Evolutionary conservation across 2,329 filamentous ascomycete species (phyloP).

Genomic region (Neurospora sp.): DNA sequence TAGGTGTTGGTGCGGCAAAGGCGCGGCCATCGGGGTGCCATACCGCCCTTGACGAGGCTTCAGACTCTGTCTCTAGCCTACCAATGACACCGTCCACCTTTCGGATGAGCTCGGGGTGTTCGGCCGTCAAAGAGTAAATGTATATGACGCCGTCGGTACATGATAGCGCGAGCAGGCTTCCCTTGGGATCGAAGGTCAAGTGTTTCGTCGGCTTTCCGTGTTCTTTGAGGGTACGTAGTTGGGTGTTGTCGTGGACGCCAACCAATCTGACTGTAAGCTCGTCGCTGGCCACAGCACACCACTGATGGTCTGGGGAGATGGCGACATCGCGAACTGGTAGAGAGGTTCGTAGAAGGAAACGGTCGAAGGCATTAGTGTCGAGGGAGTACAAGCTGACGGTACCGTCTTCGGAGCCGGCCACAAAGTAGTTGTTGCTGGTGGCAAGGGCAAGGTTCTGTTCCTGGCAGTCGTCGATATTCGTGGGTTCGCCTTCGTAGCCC

Average conservation of each 20-base stretch:
- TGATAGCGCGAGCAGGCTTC: slow-evolving; percentile 66
- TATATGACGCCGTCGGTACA: slow-evolving; percentile 86
- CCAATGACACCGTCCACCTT: slow-evolving; percentile 82
- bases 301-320: slow-evolving; percentile 69
- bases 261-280: slow-evolving; percentile 88
- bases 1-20: slow-evolving; percentile 76
- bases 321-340: slow-evolving; percentile 79
- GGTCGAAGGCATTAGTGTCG: slow-evolving; percentile 61
- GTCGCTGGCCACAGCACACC: slow-evolving; percentile 94
- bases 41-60: slow-evolving; percentile 61
- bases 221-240: slow-evolving; percentile 69
- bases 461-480: slow-evolving; percentile 81
- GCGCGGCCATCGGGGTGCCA: slow-evolving; percentile 96
- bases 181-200: slow-evolving; percentile 75
- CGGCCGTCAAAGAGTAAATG: slow-evolving; percentile 70
- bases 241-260: slow-evolving; percentile 65
- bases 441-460: slow-evolving; percentile 77
- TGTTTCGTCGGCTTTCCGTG: slow-evolving; percentile 86
- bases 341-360: slow-evolving; percentile 73
- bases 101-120: slow-evolving; percentile 70
- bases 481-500: slow-evolving; percentile 83
- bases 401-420: slow-evolving; percentile 87
- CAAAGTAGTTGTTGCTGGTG: slow-evolving; percentile 69
- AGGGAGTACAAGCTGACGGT: slow-evolving; percentile 93
- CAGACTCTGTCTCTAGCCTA: slow-evolving; percentile 64